phyloP scores from a whole-genome alignment of 2,329 filamentous ascomycete species.

The Diaporthe vexans region DNA sequence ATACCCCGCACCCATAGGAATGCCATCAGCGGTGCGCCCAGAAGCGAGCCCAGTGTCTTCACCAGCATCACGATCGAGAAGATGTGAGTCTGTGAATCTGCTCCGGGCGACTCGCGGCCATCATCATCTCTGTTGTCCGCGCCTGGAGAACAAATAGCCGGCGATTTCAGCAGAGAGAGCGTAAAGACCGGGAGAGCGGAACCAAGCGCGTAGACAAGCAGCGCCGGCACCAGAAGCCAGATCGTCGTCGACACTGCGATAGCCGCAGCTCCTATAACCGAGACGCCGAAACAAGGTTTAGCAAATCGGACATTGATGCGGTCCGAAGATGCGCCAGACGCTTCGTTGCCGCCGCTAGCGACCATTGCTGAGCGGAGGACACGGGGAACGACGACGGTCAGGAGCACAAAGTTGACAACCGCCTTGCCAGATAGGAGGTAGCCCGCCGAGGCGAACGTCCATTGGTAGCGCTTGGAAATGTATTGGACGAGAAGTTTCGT shows the following conservation, averaged over 20 bases:
- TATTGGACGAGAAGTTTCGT: constrained; percentile 65
- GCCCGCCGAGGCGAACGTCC: constrained; percentile 61
- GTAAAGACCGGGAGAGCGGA: constrained; percentile 65
- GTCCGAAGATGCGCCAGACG: constrained; percentile 45
- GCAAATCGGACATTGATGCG: constrained; percentile 53
- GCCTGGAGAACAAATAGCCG: constrained; percentile 50
- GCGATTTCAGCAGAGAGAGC: constrained; percentile 61
- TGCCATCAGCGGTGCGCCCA: constrained; percentile 64
- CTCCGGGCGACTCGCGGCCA: constrained; percentile 20
- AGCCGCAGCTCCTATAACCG: constrained; percentile 57
- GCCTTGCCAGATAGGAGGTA: constrained; percentile 64
- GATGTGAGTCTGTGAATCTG: constrained; percentile 56
- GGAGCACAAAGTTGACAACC: constrained; percentile 61
- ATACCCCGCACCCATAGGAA: constrained; percentile 62
- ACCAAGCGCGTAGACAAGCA: constrained; percentile 63
- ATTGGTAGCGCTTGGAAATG: constrained; percentile 63
- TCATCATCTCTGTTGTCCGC: constrained; percentile 16
- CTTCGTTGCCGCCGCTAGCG: constrained; percentile 41
- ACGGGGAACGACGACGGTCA: constrained; percentile 58
- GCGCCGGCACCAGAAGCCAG: constrained; percentile 57
- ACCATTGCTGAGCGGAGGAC: constrained; percentile 47
- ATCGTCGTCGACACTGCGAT: constrained; percentile 57
- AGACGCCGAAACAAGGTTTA: constrained; percentile 54
- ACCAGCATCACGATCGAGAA: constrained; percentile 67
- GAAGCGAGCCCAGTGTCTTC: constrained; percentile 61